phyloP scores from a whole-genome alignment of 73 alveolate species.

The Tetrahymena borealis region DNA sequence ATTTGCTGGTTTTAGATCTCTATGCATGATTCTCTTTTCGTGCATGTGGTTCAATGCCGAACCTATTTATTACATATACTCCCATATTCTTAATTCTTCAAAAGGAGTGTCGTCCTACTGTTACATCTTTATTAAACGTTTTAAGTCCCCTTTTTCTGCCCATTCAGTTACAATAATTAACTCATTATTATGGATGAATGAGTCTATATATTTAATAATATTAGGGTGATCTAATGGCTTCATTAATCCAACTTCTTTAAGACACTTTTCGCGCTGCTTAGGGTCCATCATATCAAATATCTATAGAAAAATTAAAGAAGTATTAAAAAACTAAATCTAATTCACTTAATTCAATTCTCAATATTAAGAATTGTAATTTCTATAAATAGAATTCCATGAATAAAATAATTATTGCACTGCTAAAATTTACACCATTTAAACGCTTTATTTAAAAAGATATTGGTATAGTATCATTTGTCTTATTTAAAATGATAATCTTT shows the following conservation, averaged over 20 bases:
- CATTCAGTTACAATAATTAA: slow-evolving; percentile 93
- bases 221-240: slow-evolving; percentile 86
- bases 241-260: slow-evolving; percentile 79
- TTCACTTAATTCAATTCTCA: background rate
- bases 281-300: slow-evolving; percentile 96
- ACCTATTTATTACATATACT: slow-evolving; percentile 78
- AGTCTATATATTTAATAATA: slow-evolving; percentile 86
- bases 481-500: background rate
- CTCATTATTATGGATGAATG: slow-evolving; percentile 86
- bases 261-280: slow-evolving; percentile 86
- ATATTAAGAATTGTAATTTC: background rate
- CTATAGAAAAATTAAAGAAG: slow-evolving; percentile 15
- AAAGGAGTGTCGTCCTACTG: slow-evolving; percentile 68
- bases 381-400: no score
- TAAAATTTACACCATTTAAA: no score
- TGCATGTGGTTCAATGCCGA: slow-evolving; percentile 94
- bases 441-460: no score
- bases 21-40: slow-evolving; percentile 90
- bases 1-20: slow-evolving; percentile 98
- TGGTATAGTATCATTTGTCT: background rate
- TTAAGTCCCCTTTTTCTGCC: slow-evolving; percentile 99
- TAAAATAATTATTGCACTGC: no score
- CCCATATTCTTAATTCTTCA: slow-evolving; percentile 82
- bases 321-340: background rate
- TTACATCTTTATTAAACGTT: slow-evolving; percentile 71